A percentile compares a stretch with the other conserved stretches of the same genome.
Conservation (phyloP, 345 rosid species). For the Corchorus olitorius region DNA sequence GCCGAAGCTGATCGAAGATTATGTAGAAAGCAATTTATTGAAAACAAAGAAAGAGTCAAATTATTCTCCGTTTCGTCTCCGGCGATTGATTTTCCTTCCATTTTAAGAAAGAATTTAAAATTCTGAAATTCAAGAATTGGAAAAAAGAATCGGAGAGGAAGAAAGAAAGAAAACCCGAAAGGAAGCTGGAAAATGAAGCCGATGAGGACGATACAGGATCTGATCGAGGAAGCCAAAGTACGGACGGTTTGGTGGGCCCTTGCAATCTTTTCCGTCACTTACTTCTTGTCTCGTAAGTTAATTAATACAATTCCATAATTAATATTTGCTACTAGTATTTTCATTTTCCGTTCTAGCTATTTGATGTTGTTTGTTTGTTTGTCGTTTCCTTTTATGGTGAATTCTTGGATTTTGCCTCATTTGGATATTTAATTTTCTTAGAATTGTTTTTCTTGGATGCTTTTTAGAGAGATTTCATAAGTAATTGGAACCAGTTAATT, state of each 20-base stretch:
- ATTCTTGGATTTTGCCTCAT: background rate
- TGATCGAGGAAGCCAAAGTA: constrained; percentile 87
- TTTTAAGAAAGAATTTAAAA: constrained; percentile 7
- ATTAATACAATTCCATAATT: background rate
- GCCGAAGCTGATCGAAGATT: constrained; percentile 1
- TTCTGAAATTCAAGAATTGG: constrained; percentile 4
- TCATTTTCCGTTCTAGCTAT: constrained; percentile 5
- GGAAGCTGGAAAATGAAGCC: constrained; percentile 49
- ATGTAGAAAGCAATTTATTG: no score
- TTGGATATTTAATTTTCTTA: background rate
- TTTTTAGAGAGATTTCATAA: background rate
- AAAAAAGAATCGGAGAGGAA: background rate
- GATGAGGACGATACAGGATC: constrained; percentile 90
- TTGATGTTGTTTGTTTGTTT: background rate
- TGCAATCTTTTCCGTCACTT: constrained; percentile 71
- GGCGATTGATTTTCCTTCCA: background rate
- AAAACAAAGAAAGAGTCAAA: background rate
- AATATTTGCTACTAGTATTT: background rate
- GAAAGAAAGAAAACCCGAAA: background rate
- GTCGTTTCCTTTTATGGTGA: background rate
- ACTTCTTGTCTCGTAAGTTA: constrained; percentile 83
- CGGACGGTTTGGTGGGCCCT: constrained; percentile 90
- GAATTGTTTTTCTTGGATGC: background rate
- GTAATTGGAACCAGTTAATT: background rate
- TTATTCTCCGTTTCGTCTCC: background rate